Conservation (phyloP, 805 yeast species). For the Yarrowia deformans region DNA sequence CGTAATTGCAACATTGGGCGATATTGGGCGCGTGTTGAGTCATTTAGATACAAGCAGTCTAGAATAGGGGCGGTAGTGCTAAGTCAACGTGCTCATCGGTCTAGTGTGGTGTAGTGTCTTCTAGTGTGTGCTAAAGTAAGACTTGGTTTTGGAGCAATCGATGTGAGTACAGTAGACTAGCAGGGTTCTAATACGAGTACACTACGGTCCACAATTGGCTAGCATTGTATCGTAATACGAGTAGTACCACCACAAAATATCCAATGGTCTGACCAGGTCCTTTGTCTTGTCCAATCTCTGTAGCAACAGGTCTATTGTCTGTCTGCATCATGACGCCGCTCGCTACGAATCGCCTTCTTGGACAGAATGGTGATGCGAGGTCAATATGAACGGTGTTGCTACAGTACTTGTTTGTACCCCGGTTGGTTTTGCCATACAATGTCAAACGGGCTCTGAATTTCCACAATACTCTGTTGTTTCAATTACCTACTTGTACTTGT, state of each 20-base stretch:
- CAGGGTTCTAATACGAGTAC: no score
- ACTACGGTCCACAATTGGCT: no score
- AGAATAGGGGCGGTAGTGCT: background rate
- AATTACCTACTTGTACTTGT: no score
- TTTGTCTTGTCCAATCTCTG: background rate
- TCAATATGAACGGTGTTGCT: no score
- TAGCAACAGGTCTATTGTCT: background rate
- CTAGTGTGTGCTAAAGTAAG: no score
- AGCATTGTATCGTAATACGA: no score
- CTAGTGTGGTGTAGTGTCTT: background rate
- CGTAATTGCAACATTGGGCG: no score
- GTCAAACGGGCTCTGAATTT: no score
- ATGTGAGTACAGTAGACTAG: no score
- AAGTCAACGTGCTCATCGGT: background rate
- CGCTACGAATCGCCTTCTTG: slow-evolving; percentile 10
- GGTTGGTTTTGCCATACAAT: no score
- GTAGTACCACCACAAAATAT: background rate
- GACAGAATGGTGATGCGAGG: background rate
- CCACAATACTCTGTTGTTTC: no score
- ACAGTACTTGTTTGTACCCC: no score
- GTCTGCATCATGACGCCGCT: background rate
- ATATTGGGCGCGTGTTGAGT: background rate
- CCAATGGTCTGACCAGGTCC: background rate
- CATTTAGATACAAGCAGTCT: background rate
- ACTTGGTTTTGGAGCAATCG: background rate